Evolutionary conservation across 441 rosid genomes (phyloP).

Genomic region (Gossypium trilobum): DNA sequence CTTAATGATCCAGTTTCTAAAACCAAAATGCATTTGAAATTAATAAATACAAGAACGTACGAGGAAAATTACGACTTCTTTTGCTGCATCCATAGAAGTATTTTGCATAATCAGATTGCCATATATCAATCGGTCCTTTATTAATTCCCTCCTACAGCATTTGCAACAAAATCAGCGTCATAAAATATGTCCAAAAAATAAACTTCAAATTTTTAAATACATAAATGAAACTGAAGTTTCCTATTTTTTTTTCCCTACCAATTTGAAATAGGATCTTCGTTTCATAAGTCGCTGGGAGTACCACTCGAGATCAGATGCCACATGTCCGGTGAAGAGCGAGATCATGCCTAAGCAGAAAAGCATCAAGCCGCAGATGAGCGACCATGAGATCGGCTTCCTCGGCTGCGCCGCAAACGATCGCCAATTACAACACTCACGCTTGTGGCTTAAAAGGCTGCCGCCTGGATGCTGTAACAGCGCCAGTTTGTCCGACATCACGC

Average conservation of each 20-base stretch:
- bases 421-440: constrained; percentile 31
- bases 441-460: constrained; percentile 21
- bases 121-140: constrained; percentile 59
- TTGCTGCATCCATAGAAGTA: constrained; percentile 73
- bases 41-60: constrained; percentile 32
- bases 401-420: constrained; percentile 37
- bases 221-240: background rate
- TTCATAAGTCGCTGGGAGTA: constrained; percentile 72
- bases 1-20: background rate
- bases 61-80: constrained; percentile 52
- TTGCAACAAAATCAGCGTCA: background rate
- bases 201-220: background rate
- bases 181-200: too few relatives aligned
- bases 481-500: constrained; percentile 50
- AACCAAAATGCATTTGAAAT: background rate
- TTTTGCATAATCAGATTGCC: constrained; percentile 69
- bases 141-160: constrained; percentile 42
- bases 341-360: constrained; percentile 77
- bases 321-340: constrained; percentile 87
- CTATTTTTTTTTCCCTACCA: constrained; percentile 30
- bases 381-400: constrained; percentile 51
- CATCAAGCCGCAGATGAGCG: constrained; percentile 76
- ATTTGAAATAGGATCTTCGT: constrained; percentile 37
- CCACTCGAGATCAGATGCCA: constrained; percentile 93
- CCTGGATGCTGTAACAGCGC: constrained; percentile 29